A percentile compares a stretch with the other conserved stretches of the same genome.
These are phyloP conservation scores for Lasiodiplodia citricola DNA, from an alignment of 2,329 filamentous ascomycete species.

Conservation along the genomic window DNA sequence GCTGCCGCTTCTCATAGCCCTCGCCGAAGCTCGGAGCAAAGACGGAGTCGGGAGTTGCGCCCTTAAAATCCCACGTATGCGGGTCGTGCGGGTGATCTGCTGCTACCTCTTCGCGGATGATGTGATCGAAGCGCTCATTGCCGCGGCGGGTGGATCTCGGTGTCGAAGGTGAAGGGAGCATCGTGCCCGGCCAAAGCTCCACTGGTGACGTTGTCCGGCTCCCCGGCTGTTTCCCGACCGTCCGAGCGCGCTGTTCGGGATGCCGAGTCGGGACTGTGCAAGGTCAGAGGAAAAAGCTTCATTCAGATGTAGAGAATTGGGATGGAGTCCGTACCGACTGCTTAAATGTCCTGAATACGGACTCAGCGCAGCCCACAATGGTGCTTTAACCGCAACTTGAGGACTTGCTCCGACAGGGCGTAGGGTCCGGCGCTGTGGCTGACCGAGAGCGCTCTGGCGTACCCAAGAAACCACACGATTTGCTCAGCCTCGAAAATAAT, in stretches of 20 bases:
- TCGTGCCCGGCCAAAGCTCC: conserved; percentile 14
- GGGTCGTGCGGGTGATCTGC: background rate
- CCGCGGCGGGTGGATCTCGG: conserved; percentile 13
- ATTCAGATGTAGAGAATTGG: background rate
- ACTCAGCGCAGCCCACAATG: conserved; percentile 1
- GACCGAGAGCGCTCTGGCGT: conserved; percentile 24
- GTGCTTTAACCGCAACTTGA: background rate
- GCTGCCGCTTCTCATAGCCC: background rate
- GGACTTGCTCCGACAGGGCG: background rate
- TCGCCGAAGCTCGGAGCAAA: conserved; percentile 18
- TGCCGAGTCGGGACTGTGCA: conserved; percentile 7
- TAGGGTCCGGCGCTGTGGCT: background rate
- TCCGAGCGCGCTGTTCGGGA: conserved; percentile 16
- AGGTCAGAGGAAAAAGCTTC: background rate
- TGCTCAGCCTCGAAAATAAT: background rate
- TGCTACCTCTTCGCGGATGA: conserved; percentile 15
- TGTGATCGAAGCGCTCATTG: conserved; percentile 15
- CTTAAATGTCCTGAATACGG: background rate
- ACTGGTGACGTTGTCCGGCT: conserved; percentile 5
- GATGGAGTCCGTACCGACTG: background rate
- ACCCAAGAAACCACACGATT: background rate
- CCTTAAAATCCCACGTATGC: conserved; percentile 2
- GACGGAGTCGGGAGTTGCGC: background rate
- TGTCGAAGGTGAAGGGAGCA: conserved; percentile 8
- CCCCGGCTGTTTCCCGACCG: background rate